These are phyloP conservation scores for Cryptosporidium tyzzeri DNA, from an alignment of 169 alveolate genomes.

Conservation along the genomic window DNA sequence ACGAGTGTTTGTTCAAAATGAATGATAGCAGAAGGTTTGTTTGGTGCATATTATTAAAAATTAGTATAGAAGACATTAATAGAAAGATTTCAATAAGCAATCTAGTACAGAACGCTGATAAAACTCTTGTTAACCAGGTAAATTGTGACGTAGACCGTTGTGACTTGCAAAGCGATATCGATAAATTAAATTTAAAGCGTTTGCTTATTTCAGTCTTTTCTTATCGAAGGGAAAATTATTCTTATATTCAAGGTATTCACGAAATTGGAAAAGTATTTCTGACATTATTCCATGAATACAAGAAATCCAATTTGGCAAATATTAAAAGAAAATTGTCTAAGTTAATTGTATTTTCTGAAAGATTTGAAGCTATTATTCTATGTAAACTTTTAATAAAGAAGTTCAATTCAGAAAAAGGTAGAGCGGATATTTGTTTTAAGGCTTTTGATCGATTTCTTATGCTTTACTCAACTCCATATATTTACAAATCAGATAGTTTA, in stretches of 20 bases:
- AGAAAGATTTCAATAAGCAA: neutral
- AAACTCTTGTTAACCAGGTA: constrained; percentile 28
- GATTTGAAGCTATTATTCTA: neutral
- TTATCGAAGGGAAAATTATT: neutral
- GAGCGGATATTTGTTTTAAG: constrained; percentile 47
- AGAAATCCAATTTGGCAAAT: neutral
- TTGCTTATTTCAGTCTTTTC: constrained; percentile 38
- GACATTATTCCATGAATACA: neutral
- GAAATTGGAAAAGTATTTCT: constrained; percentile 59
- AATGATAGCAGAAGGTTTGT: constrained; percentile 4
- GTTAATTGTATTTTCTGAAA: neutral
- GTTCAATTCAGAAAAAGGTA: constrained; percentile 14
- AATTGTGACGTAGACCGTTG: constrained; percentile 72
- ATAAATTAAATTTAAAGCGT: constrained; percentile 6
- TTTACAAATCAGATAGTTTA: constrained; percentile 4
- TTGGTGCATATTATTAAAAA: constrained; percentile 50
- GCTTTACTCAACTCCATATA: constrained; percentile 23
- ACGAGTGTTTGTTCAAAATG: neutral
- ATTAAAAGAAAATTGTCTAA: constrained; percentile 3
- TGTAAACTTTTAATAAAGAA: neutral
- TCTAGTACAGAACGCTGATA: constrained; percentile 26
- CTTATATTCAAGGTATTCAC: constrained; percentile 70
- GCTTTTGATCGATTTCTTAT: constrained; percentile 47
- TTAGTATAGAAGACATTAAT: constrained; percentile 21
- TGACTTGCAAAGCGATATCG: neutral